Evolutionary conservation across 164 flowering plant species (phyloP), one percentile per base, ranked within the genome.

Genomic region (Paratinospora sagittata): DNA sequence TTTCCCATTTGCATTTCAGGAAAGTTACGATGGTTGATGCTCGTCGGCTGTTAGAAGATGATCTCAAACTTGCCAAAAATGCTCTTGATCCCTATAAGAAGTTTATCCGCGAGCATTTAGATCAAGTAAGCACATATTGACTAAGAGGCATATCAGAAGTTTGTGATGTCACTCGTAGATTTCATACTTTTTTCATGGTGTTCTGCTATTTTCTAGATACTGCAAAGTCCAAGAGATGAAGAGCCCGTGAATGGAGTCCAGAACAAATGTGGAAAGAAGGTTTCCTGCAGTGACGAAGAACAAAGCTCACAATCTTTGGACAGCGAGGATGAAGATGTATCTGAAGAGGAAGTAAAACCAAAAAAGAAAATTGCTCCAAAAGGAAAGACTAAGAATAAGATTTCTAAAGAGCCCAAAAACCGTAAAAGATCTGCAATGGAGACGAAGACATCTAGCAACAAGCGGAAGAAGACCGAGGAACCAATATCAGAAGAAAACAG

Each of bases 21-120:
- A 75, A 68, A 45, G 37, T 90, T 72, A 89, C 92, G 21, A 70
- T 88, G 87, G 87, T 77, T 60, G 88, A 82, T 55, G 85, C 85
- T 71, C 98, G 99, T 71, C 86, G 91, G 16, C 83, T 90, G 68
- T 75, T 96, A 80, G 99, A 96, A 78, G 88, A 87, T 77, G 99
- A 96, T 82, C 91, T 96, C 69, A 71, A 87, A 72, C 92, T 92
- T 71, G 87, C 85, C 30, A 86, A 82, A 76, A n/a, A 60, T 78
- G 14, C 87, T 73, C 90, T 95, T 68, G 95, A 92, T 78, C 76
- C 87, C 62, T 83, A 71, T 71, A 96, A 90, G 82, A 84, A 81
- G 63, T 81, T 90, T 49, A 88, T 95, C 17, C 73, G 74, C 68
- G 77, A 79, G 66, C 72, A 86, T 73, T 30, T 94, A 70, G 92